Percentiles rank a stretch among this genome's conserved stretches.
phyloP scores from a whole-genome alignment of 2,329 filamentous ascomycete genomes.

The Byssoonygena ceratinophila region DNA sequence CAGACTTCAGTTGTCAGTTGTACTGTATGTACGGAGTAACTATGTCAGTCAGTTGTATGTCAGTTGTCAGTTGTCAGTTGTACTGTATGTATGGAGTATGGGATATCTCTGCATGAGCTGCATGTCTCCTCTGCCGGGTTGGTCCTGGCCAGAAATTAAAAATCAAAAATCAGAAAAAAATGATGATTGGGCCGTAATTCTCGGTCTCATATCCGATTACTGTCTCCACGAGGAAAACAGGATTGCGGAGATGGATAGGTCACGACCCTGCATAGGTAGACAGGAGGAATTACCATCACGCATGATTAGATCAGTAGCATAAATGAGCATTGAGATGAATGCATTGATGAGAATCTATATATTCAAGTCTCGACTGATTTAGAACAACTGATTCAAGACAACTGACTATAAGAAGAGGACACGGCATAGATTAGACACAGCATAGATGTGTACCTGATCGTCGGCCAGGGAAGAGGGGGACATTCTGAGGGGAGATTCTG shows the following conservation, averaged over 20 bases:
- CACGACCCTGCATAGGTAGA: constrained; percentile 3
- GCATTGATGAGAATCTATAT: no score
- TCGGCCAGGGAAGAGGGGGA: constrained; percentile 2
- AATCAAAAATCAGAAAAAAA: background rate
- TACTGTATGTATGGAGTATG: background rate
- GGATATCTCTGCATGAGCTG: constrained; percentile 1
- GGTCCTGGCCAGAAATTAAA: constrained; percentile 8
- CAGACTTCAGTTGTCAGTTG: no score
- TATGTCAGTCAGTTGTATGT: no score
- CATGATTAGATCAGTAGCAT: no score
- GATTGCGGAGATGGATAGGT: constrained; percentile 1
- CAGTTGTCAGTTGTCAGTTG: no score
- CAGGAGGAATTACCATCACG: no score
- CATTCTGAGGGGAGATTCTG: background rate
- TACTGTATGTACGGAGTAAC: no score
- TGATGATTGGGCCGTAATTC: constrained; percentile 3
- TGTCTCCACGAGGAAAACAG: background rate
- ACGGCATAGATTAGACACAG: no score
- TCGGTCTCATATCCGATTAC: constrained; percentile 8
- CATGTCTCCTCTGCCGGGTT: background rate
- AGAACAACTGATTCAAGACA: no score
- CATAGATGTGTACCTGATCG: constrained; percentile 7
- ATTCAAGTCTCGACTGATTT: no score
- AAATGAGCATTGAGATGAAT: no score
- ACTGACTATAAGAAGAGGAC: no score